Conservation (phyloP, 176 grass and related monocot species). For the Thalia dealbata region DNA sequence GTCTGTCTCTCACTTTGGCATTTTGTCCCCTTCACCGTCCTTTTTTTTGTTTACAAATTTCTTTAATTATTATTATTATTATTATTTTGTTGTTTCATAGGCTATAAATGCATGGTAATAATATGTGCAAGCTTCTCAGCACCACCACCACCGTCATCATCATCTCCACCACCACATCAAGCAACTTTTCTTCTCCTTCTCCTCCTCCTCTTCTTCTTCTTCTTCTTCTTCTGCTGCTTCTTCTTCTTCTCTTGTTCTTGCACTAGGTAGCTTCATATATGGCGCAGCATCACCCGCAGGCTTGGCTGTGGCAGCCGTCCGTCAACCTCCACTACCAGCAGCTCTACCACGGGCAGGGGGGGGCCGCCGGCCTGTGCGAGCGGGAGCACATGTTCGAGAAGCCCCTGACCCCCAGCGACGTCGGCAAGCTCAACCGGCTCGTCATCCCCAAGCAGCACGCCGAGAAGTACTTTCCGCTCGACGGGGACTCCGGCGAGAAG, state of each 20-base stretch:
- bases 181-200: not conserved
- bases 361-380: not conserved
- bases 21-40: not conserved
- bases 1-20: not conserved
- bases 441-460: conserved; percentile 81
- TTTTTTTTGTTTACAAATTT: not conserved
- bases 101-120: conserved; percentile 13
- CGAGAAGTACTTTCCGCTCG: conserved; percentile 57
- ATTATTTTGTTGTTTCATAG: conserved; percentile 4
- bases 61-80: no score
- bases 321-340: conserved; percentile 2
- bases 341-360: not conserved
- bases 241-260: no score
- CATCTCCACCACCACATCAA: not conserved
- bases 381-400: conserved; percentile 69
- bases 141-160: not conserved
- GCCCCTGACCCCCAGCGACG: conserved; percentile 52
- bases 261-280: not conserved
- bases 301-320: conserved; percentile 9
- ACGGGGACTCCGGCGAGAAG: conserved; percentile 15
- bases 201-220: not conserved
- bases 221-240: not conserved
- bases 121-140: conserved; percentile 10
- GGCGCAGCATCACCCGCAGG: not conserved
- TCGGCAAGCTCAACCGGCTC: conserved; percentile 76